phyloP scores from a whole-genome alignment of 345 rosid species.

The Gossypium sturtianum region DNA sequence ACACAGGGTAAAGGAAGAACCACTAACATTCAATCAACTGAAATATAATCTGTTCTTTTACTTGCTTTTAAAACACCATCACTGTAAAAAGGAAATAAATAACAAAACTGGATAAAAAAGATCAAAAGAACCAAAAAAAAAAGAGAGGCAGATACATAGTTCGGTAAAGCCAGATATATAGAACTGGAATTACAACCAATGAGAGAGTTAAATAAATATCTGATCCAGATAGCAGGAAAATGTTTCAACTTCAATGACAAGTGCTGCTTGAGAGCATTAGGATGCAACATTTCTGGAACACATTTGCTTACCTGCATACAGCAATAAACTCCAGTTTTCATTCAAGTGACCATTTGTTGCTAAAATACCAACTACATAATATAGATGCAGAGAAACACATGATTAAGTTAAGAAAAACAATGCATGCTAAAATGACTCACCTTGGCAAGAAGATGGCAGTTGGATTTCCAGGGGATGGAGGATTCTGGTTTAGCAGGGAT shows the following conservation, averaged over 20 bases:
- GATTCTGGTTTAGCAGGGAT: slow-evolving; percentile 49
- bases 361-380: neutral
- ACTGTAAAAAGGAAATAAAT: neutral
- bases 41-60: neutral
- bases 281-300: neutral
- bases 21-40: neutral
- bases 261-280: neutral
- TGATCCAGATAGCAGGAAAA: neutral
- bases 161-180: neutral
- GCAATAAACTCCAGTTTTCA: neutral
- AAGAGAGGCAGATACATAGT: neutral
- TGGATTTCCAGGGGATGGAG: slow-evolving; percentile 82
- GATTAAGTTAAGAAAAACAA: neutral
- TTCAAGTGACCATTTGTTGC: neutral
- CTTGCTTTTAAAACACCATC: neutral
- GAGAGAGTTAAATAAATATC: neutral
- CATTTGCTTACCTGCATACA: neutral
- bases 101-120: neutral
- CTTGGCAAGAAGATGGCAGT: slow-evolving; percentile 63
- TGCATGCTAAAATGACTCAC: slow-evolving; percentile 18
- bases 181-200: neutral
- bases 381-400: neutral
- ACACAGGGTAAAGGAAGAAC: neutral
- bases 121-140: neutral
- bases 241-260: neutral